Evolutionary conservation across 202 grass and related monocot species (phyloP).

Genomic region (Dendrocalamus latiflorus): DNA sequence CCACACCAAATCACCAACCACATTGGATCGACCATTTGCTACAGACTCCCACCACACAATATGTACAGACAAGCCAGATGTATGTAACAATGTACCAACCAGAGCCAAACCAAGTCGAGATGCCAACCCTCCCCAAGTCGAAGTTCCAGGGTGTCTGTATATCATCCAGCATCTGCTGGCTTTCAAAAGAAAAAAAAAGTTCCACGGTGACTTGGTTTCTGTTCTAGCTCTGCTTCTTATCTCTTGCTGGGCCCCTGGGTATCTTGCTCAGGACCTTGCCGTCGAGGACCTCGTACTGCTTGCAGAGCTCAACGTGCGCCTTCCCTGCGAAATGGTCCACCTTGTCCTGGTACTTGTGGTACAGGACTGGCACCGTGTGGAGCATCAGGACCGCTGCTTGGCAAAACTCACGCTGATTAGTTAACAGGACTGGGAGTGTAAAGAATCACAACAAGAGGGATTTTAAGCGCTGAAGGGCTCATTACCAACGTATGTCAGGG

Average conservation of each 20-base stretch:
- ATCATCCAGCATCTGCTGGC: too few species aligned
- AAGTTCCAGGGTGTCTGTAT: too few species aligned
- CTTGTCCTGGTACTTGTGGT: constrained; percentile 81
- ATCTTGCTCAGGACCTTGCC: constrained; percentile 89
- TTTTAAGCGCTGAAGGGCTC: not conserved
- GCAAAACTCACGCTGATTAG: not conserved
- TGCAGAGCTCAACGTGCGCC: too few species aligned
- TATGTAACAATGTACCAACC: not conserved
- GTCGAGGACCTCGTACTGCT: constrained; percentile 57
- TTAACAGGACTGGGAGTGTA: not conserved
- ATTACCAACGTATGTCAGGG: constrained; percentile 67
- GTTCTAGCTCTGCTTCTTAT: constrained; percentile 53
- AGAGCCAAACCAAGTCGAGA: not conserved
- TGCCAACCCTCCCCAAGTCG: not conserved
- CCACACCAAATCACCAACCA: not conserved
- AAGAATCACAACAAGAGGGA: not conserved
- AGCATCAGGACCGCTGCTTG: constrained; percentile 58
- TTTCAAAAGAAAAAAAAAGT: too few species aligned
- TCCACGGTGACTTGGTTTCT: not conserved
- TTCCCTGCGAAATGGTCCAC: constrained; percentile 66
- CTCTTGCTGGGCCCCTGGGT: constrained; percentile 56
- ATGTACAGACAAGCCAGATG: not conserved
- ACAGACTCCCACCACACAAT: too few species aligned
- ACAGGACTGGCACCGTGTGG: constrained; percentile 71
- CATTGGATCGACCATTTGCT: not conserved